These are phyloP conservation scores for Vanderwaltozyma polyspora DNA, from an alignment of 805 yeast species.

Conservation along the genomic window DNA sequence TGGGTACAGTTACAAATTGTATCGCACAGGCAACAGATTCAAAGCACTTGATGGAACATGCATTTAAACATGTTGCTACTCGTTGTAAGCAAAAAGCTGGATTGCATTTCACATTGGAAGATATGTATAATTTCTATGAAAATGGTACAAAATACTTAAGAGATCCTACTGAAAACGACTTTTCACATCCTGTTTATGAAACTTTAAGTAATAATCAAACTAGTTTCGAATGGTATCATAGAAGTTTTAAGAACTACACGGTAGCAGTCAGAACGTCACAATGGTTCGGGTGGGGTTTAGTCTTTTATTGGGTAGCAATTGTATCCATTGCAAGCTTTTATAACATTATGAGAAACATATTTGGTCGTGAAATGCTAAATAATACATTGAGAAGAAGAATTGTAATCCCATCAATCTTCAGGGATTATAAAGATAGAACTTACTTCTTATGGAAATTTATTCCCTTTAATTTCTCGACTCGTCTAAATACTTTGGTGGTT, in stretches of 20 bases:
- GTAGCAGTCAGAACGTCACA: conserved; percentile 30
- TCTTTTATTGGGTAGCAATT: conserved; percentile 32
- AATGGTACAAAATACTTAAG: conserved; percentile 29
- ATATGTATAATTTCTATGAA: conserved; percentile 24
- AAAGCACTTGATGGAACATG: conserved; percentile 28
- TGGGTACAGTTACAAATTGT: conserved; percentile 35
- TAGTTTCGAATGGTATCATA: conserved; percentile 25
- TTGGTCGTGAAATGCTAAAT: conserved; percentile 15
- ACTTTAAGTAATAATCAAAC: conserved; percentile 27
- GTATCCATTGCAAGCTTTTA: conserved; percentile 24
- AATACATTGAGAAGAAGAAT: conserved; percentile 18
- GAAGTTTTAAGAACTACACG: conserved; percentile 29
- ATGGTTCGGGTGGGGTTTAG: conserved; percentile 37
- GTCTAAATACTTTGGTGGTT: conserved; percentile 25
- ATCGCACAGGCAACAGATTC: conserved; percentile 26
- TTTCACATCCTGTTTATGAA: conserved; percentile 15
- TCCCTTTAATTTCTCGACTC: conserved; percentile 25
- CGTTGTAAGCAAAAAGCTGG: conserved; percentile 25
- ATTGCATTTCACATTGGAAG: conserved; percentile 23
- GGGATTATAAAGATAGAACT: conserved; percentile 13
- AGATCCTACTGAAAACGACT: conserved; percentile 22
- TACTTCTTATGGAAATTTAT: conserved; percentile 11
- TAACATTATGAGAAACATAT: conserved; percentile 19
- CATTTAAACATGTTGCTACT: conserved; percentile 28
- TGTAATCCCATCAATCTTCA: conserved; percentile 22